Evolutionary conservation across 371 early-diverging fungal species (phyloP), one percentile per base, ranked within the genome.

Genomic region (Mortierella sp.): DNA sequence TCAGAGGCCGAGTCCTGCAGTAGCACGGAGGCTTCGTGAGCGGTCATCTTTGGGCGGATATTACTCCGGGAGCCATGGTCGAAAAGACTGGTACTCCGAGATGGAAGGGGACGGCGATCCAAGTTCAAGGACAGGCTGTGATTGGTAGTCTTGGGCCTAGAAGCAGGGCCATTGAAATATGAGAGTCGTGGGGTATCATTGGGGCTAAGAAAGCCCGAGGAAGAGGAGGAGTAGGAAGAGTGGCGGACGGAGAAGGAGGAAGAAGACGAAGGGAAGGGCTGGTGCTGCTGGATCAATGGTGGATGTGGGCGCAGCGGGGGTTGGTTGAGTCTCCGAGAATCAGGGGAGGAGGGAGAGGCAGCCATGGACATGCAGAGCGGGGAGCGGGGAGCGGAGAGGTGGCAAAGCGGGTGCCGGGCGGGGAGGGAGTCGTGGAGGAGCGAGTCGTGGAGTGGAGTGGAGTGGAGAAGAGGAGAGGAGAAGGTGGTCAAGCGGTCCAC

Each of bases 171-270:
- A 25, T 60, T 59, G 16, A 41, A 45, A 6, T 57, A 41, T 9
- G 67, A 47, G 25, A 60, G 51, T 0, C 63, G 57, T 34, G 53
- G 37, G 6, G 69, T 57, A 46, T 74, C 76, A 29, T 59, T 60
- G 13, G 68, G 61, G 1, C 64, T 61, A 13, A 74, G 51, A 17
- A 74, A 50, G 25, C 76, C 57, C n/a, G n/a, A n/a, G n/a, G n/a
- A n/a, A n/a, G n/a, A n/a, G 16, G 68, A 68, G 41, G 68, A 57
- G 10, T 51, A 56, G 21, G 68, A 52, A 17, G 74, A 74, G 49
- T 74, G 59, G 8, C 65, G 68, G 54, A 74, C 51, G 24, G 76
- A 74, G 39, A 63, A 74, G 25, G 76, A 74, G 21, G 76, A 74
- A 0, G 76, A 64, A 27, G 63, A 56, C 4, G 76, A 74, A 9